These are phyloP conservation scores for Ustilago crameri DNA, from an alignment of 1,284 basidiomycete genomes.

Conservation along the genomic window DNA sequence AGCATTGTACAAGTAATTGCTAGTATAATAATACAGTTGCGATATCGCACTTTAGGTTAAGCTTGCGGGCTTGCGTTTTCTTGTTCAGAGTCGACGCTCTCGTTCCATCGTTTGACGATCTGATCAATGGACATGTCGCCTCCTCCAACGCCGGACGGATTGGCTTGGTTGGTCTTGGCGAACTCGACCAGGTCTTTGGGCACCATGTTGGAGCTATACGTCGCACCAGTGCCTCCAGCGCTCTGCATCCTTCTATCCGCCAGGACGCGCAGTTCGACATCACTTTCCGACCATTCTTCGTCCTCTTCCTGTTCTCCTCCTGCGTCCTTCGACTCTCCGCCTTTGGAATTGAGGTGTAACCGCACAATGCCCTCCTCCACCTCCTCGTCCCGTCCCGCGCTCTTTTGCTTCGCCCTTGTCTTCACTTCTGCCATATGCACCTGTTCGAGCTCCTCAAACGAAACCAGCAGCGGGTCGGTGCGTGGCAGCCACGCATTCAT, in stretches of 20 bases:
- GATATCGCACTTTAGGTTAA: too few species aligned
- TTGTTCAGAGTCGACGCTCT: constrained; percentile 7
- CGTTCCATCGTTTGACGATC: constrained; percentile 32
- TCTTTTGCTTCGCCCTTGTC: constrained; percentile 2
- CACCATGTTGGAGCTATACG: constrained; percentile 88
- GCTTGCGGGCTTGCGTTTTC: not conserved
- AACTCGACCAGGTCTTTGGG: constrained; percentile 86
- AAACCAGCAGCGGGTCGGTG: constrained; percentile 88
- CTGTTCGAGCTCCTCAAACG: constrained; percentile 78
- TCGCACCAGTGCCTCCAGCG: constrained; percentile 42
- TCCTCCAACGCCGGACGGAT: too few species aligned
- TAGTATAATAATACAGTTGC: not conserved
- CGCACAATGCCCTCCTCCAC: constrained; percentile 30
- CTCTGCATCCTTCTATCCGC: constrained; percentile 72
- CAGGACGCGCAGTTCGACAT: constrained; percentile 75
- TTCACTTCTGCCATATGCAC: constrained; percentile 60
- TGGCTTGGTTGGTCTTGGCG: constrained; percentile 72
- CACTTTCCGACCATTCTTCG: constrained; percentile 3
- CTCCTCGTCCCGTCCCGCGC: too few species aligned
- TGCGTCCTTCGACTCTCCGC: not conserved
- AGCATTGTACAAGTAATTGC: not conserved
- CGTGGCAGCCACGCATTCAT: constrained; percentile 87
- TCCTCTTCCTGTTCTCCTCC: not conserved
- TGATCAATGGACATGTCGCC: constrained; percentile 26
- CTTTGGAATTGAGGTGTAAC: constrained; percentile 29